These are phyloP conservation scores for Penicillium ucsense DNA, from an alignment of 495 filamentous ascomycete species.

Conservation along the genomic window DNA sequence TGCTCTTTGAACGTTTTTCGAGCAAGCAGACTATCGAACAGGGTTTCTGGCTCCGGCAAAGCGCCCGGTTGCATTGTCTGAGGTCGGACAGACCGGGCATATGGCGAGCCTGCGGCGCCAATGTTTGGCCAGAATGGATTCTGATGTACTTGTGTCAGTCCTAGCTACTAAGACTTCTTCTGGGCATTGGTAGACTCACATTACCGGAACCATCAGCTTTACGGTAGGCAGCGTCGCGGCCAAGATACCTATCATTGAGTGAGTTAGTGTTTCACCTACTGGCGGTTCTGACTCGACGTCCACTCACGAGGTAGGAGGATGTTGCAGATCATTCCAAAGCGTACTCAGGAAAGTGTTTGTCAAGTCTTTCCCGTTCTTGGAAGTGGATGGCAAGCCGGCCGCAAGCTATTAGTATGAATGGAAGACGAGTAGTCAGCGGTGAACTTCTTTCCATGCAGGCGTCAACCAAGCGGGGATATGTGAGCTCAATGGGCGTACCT, in stretches of 20 bases:
- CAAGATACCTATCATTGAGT: constrained; percentile 34
- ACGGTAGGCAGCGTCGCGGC: constrained; percentile 48
- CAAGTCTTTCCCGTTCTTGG: constrained; percentile 39
- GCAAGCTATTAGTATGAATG: constrained; percentile 20
- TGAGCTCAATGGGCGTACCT: constrained; percentile 16
- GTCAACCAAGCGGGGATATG: no score
- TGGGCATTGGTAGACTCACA: constrained; percentile 15
- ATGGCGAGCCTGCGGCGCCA: constrained; percentile 53
- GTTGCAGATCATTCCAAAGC: constrained; percentile 60
- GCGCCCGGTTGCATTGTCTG: constrained; percentile 50
- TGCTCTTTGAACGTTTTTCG: constrained; percentile 54
- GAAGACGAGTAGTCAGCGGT: not conserved
- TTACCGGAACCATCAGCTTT: constrained; percentile 64
- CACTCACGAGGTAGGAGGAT: constrained; percentile 55
- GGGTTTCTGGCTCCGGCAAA: constrained; percentile 62
- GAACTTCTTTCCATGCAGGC: no score
- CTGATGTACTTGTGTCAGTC: constrained; percentile 14
- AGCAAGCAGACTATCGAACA: constrained; percentile 70
- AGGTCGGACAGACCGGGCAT: constrained; percentile 66
- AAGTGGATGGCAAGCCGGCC: constrained; percentile 42
- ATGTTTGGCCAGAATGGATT: constrained; percentile 53
- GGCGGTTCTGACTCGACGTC: not conserved
- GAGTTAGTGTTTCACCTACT: constrained; percentile 3
- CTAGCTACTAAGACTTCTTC: not conserved
- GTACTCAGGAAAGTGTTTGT: constrained; percentile 52